A percentile compares a stretch with the other conserved stretches of the same genome.
These are phyloP conservation scores for Rhododendron griersonianum DNA, from an alignment of 148 eudicot genomes.

Conservation along the genomic window DNA sequence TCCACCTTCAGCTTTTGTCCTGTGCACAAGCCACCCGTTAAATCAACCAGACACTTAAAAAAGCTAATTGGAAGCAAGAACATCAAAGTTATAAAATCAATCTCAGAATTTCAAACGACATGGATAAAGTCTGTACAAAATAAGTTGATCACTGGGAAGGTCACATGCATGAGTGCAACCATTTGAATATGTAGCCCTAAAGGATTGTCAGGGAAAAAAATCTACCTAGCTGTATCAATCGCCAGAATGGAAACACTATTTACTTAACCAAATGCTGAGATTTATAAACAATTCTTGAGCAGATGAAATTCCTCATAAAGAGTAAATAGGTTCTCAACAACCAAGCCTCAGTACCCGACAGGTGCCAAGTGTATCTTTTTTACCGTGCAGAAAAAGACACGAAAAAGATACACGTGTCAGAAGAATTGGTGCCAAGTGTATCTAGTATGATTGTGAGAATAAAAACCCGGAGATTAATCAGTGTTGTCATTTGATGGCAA, in stretches of 20 bases:
- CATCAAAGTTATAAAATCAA: background rate
- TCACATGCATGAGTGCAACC: background rate
- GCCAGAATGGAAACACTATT: background rate
- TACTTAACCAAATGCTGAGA: background rate
- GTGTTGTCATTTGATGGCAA: background rate
- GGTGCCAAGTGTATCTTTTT: background rate
- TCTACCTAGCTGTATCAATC: background rate
- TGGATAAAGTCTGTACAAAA: background rate
- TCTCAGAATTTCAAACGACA: background rate
- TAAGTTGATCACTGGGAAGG: background rate
- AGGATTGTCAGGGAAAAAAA: background rate
- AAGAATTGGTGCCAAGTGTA: background rate
- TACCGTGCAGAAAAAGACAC: background rate
- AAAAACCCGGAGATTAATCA: background rate
- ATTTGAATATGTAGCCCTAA: background rate
- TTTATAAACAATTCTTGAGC: background rate
- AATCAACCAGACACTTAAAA: background rate
- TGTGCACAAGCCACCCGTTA: background rate
- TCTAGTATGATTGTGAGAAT: background rate
- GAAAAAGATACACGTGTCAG: background rate
- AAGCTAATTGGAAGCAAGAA: background rate
- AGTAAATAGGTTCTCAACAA: background rate
- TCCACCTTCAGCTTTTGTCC: slow-evolving; percentile 21
- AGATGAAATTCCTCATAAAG: background rate
- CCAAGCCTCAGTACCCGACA: background rate